Percentiles rank a stretch among this genome's conserved stretches.
These are phyloP conservation scores for Lepraria neglecta DNA, from an alignment of 495 filamentous ascomycete species.

Conservation along the genomic window DNA sequence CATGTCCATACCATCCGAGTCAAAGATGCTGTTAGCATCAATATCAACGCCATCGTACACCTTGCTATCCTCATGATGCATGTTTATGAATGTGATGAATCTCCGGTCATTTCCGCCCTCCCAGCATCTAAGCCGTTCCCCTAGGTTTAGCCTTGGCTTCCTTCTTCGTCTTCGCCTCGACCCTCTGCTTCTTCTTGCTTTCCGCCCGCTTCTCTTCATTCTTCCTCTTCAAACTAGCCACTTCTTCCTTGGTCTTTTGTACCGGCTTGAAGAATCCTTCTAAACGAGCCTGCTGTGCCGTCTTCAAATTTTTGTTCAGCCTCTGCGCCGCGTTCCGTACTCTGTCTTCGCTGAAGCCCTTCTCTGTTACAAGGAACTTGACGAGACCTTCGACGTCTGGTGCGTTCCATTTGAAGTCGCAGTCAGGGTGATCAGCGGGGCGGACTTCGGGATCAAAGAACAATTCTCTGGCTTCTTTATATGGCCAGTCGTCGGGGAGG, in stretches of 20 bases:
- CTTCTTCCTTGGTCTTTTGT: slow-evolving; percentile 79
- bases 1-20: background rate
- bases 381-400: slow-evolving; percentile 86
- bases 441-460: slow-evolving; percentile 87
- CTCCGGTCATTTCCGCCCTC: background rate
- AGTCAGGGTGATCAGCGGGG: slow-evolving; percentile 74
- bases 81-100: background rate
- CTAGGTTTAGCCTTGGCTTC: slow-evolving; percentile 82
- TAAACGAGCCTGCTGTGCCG: slow-evolving; percentile 79
- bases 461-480: slow-evolving; percentile 79
- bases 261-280: slow-evolving; percentile 97
- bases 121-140: slow-evolving; percentile 46
- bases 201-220: slow-evolving; percentile 81
- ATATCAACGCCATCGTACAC: slow-evolving; percentile 2
- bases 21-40: background rate
- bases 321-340: slow-evolving; percentile 70
- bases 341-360: slow-evolving; percentile 93
- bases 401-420: slow-evolving; percentile 95
- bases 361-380: slow-evolving; percentile 82
- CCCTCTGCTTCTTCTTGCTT: slow-evolving; percentile 91
- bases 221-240: slow-evolving; percentile 80
- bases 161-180: slow-evolving; percentile 80
- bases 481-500: slow-evolving; percentile 91
- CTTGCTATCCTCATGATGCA: slow-evolving; percentile 3
- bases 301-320: slow-evolving; percentile 82